Evolutionary conservation across 345 rosid species (phyloP).

Genomic region (Ricinus communis): DNA sequence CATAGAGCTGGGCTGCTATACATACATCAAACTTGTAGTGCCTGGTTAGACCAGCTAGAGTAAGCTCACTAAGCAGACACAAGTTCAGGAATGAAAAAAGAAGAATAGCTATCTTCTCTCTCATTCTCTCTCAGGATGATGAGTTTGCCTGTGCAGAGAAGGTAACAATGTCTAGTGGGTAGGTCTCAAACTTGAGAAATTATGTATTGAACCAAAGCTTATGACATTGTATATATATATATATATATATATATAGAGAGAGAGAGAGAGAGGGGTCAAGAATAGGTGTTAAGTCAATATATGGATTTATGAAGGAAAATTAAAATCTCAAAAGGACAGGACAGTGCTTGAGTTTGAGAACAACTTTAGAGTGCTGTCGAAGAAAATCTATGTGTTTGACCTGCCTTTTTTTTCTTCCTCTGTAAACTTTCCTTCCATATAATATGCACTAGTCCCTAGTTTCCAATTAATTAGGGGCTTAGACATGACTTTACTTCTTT

Average conservation of each 20-base stretch:
- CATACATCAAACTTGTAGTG: constrained; percentile 22
- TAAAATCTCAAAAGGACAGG: not conserved
- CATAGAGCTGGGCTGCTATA: not conserved
- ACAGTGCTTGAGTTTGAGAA: not conserved
- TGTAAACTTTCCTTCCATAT: not conserved
- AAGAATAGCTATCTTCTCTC: not conserved
- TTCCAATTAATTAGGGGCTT: not conserved
- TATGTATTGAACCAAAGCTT: not conserved
- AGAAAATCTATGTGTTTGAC: constrained; percentile 10
- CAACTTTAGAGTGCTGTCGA: constrained; percentile 12
- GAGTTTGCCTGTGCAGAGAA: too few species aligned
- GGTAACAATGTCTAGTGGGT: not conserved
- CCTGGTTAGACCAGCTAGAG: constrained; percentile 7
- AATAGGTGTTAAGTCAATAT: not conserved
- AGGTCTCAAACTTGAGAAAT: not conserved
- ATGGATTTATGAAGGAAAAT: not conserved
- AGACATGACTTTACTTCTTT: not conserved
- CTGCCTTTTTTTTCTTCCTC: not conserved
- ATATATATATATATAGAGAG: too few species aligned
- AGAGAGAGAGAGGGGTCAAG: too few species aligned
- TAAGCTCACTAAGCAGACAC: not conserved
- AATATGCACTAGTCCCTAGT: not conserved
- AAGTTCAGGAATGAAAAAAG: not conserved
- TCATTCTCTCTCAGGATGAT: not conserved
- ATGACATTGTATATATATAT: not conserved